These are phyloP conservation scores for Allantophomopsis lycopodina DNA, from an alignment of 2,329 filamentous ascomycete species.

Conservation along the genomic window DNA sequence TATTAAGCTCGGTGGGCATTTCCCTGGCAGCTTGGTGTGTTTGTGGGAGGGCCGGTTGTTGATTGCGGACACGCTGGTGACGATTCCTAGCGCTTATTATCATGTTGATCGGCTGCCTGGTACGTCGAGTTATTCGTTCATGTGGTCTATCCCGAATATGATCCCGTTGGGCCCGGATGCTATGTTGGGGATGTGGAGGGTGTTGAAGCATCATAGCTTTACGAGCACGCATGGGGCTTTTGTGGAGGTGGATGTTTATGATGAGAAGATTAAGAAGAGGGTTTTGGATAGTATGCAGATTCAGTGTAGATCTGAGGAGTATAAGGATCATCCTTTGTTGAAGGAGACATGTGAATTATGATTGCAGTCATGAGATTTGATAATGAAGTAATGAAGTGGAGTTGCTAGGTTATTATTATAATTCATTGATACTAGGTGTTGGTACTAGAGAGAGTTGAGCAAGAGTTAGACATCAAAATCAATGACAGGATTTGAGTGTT, in stretches of 20 bases:
- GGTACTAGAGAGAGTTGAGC: no score
- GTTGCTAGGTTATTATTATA: no score
- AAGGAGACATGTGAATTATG: conserved; percentile 6
- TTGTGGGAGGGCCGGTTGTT: conserved; percentile 50
- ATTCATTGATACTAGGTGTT: no score
- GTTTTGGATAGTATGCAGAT: conserved; percentile 69
- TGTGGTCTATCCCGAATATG: conserved; percentile 66
- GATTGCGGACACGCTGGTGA: conserved; percentile 65
- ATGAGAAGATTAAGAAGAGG: conserved; percentile 40
- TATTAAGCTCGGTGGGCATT: conserved; percentile 67
- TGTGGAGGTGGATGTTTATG: conserved; percentile 44
- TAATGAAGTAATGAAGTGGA: no score
- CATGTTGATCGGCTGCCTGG: conserved; percentile 31
- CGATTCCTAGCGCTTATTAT: conserved; percentile 43
- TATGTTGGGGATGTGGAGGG: conserved; percentile 56
- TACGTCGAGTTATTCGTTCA: conserved; percentile 49
- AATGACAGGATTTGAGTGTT: no score
- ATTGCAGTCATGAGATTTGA: no score
- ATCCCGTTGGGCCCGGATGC: conserved; percentile 55
- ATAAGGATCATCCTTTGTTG: conserved; percentile 12
- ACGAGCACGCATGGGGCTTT: conserved; percentile 56
- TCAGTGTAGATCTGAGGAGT: conserved; percentile 32
- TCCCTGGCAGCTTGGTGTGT: conserved; percentile 59
- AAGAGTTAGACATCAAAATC: no score
- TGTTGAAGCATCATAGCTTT: conserved; percentile 48